Evolutionary conservation across 2,329 filamentous ascomycete genomes (phyloP), one percentile per base, ranked within the genome.

Genomic region (Botryotinia convoluta): DNA sequence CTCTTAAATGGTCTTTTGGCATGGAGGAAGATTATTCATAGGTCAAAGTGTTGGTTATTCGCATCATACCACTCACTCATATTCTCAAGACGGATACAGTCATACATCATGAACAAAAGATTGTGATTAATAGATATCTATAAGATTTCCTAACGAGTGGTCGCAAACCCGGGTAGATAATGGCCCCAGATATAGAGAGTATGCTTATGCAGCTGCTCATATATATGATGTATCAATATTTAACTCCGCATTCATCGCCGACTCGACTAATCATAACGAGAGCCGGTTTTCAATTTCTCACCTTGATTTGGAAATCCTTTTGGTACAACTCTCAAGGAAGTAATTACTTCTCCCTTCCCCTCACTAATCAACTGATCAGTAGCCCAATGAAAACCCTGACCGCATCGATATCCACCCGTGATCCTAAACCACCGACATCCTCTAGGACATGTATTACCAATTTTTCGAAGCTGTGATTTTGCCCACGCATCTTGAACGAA

Each of bases 401-500:
- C 64, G 18, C 64, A 67, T 67, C 32, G 51, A 67, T 54, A 67
- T n/a, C 64, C 64, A 18, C 63, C 32, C 2, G n/a, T 20, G 32
- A 54, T 48, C 1, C 35, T 54, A 29, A 20, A 39, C 64, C 35
- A 67, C 39, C 64, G 64, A 39, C 64, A 67, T 39, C 45, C 64
- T 37, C 32, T 37, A 29, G 45, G 32, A 29, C 64, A 67, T 20
- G 32, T 39, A 26, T 67, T 20, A 14, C 45, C 64, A 29, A 67
- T 67, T 7, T 54, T 67, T 37, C 45, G 45, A 29, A 54, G 64
- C 54, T 67, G 64, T 3, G 32, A 29, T 39, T 67, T 67, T 20
- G 64, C 64, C 64, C 45, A 67, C 29, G 51, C 14, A 12, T 67
- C 64, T 51, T 54, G 64, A n/a, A 20, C 8, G 2, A 20, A n/a